Conservation (phyloP, 1,284 basidiomycete species). For the Fomitopsis palustris region DNA sequence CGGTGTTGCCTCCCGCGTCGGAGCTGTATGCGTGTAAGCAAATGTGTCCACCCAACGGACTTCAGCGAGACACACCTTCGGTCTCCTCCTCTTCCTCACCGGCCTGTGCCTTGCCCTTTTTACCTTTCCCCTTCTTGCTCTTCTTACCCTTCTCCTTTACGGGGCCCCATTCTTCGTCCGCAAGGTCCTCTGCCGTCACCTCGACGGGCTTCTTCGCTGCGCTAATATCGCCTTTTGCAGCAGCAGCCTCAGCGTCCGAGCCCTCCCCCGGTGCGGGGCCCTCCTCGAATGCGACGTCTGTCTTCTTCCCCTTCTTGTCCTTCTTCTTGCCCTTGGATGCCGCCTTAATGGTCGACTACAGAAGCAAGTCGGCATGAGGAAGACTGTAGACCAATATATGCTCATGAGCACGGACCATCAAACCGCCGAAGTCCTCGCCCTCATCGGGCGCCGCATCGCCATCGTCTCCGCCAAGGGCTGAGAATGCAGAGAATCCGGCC, state of each 20-base stretch:
- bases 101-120: slow-evolving; percentile 46
- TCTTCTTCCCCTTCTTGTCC: slow-evolving; percentile 61
- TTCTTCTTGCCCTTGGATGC: slow-evolving; percentile 44
- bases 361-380: neutral
- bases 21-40: neutral
- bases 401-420: slow-evolving; percentile 65
- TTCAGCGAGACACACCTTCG: slow-evolving; percentile 7
- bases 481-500: slow-evolving; percentile 48
- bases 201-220: slow-evolving; percentile 40
- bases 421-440: slow-evolving; percentile 74
- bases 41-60: neutral
- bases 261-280: slow-evolving; percentile 31
- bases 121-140: slow-evolving; percentile 52
- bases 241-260: slow-evolving; percentile 32
- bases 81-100: slow-evolving; percentile 36
- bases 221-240: slow-evolving; percentile 33
- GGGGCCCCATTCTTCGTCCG: slow-evolving; percentile 67
- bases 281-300: slow-evolving; percentile 32
- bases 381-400: neutral
- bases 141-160: slow-evolving; percentile 53
- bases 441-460: slow-evolving; percentile 59
- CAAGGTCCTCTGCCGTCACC: slow-evolving; percentile 61
- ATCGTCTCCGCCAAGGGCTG: slow-evolving; percentile 44
- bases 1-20: slow-evolving; percentile 11
- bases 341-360: slow-evolving; percentile 46